Conservation (phyloP, 2,329 filamentous ascomycete species). For the Clonostachys rosea region DNA sequence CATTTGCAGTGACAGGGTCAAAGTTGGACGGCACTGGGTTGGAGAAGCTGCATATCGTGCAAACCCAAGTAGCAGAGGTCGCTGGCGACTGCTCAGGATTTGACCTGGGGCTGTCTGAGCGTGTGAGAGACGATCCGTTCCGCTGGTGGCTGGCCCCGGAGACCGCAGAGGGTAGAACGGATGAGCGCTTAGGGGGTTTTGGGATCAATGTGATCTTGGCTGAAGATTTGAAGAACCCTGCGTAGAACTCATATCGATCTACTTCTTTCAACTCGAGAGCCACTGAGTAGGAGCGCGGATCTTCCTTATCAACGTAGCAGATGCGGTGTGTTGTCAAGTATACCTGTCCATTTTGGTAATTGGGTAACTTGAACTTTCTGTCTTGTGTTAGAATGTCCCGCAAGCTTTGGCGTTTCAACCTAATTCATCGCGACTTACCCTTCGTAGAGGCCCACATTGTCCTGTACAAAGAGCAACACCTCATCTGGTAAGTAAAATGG, state of each 20-base stretch:
- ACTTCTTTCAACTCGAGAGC: slow-evolving; percentile 87
- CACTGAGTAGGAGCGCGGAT: slow-evolving; percentile 80
- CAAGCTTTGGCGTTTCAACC: neutral
- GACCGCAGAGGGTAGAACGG: slow-evolving; percentile 14
- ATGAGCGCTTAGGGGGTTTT: slow-evolving; percentile 67
- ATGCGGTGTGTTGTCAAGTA: slow-evolving; percentile 94
- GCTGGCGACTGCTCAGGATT: slow-evolving; percentile 34
- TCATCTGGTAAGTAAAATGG: slow-evolving; percentile 91
- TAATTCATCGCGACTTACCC: slow-evolving; percentile 62
- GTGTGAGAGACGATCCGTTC: slow-evolving; percentile 41
- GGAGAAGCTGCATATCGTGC: slow-evolving; percentile 91
- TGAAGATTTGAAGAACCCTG: slow-evolving; percentile 91
- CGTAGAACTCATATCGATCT: slow-evolving; percentile 86
- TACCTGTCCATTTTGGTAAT: slow-evolving; percentile 92
- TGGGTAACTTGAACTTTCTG: slow-evolving; percentile 91
- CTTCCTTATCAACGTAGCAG: slow-evolving; percentile 88
- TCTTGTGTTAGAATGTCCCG: neutral
- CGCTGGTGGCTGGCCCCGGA: neutral
- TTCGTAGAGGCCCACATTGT: slow-evolving; percentile 95
- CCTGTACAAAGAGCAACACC: slow-evolving; percentile 91
- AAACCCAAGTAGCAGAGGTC: slow-evolving; percentile 82
- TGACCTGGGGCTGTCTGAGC: slow-evolving; percentile 35
- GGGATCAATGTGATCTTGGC: slow-evolving; percentile 87
- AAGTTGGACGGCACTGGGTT: slow-evolving; percentile 93
- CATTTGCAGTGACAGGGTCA: slow-evolving; percentile 75